phyloP scores from a whole-genome alignment of 257 asterid species.

The Handroanthus guayacan region DNA sequence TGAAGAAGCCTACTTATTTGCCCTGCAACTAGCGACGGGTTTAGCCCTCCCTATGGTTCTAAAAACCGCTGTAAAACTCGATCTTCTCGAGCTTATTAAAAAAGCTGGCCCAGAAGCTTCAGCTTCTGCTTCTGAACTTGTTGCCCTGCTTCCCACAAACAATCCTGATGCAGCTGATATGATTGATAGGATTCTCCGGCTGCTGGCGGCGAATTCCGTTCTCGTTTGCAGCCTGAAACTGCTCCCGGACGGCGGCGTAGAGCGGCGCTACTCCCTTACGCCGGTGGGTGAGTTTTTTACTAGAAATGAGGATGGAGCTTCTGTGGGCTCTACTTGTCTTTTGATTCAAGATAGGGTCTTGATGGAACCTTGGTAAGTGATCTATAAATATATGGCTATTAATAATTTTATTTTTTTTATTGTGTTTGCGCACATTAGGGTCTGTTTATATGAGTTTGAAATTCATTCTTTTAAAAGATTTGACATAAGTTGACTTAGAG shows the following conservation, averaged over 20 bases:
- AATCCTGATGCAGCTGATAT: conserved; percentile 59
- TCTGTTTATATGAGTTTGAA: too few relatives aligned
- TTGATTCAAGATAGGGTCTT: conserved; percentile 36
- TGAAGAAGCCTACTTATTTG: not conserved
- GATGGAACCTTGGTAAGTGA: conserved; percentile 37
- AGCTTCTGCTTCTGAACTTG: conserved; percentile 61
- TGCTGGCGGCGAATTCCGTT: conserved; percentile 62
- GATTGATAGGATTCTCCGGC: conserved; percentile 81
- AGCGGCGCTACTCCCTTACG: conserved; percentile 63
- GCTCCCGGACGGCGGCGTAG: conserved; percentile 52
- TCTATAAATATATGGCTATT: too few relatives aligned
- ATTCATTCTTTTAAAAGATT: too few relatives aligned
- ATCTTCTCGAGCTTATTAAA: conserved; percentile 65
- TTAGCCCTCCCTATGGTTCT: conserved; percentile 23
- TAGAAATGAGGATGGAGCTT: conserved; percentile 56
- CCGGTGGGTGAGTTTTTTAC: conserved; percentile 74
- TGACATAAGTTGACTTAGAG: too few relatives aligned
- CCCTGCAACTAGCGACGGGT: not conserved
- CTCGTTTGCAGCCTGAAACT: conserved; percentile 52
- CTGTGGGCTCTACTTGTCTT: conserved; percentile 37
- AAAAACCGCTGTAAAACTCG: conserved; percentile 21
- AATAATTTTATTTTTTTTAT: too few relatives aligned
- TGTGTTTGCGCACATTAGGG: too few relatives aligned
- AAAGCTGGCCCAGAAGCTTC: conserved; percentile 63
- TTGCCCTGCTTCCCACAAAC: conserved; percentile 54